phyloP scores from a whole-genome alignment of 169 alveolate genomes.

The Amoebophrya sp. region DNA sequence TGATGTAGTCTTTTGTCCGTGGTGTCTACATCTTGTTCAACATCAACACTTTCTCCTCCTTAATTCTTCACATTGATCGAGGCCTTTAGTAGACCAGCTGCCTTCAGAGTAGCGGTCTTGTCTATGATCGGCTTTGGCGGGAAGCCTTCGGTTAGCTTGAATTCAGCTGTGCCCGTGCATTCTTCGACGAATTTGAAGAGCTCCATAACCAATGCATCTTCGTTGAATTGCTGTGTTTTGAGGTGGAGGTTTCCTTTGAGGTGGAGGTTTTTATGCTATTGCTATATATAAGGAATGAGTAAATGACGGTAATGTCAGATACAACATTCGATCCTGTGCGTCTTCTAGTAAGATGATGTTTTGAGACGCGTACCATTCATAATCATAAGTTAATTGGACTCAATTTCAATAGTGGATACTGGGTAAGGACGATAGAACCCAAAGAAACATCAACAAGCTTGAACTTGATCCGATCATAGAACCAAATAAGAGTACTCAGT shows the following conservation, averaged over 20 bases:
- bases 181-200: constrained; percentile 1
- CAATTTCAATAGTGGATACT: no score
- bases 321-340: no score
- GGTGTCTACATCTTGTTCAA: not conserved
- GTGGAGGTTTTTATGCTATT: not conserved
- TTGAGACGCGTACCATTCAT: no score
- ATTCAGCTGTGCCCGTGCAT: not conserved
- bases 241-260: not conserved
- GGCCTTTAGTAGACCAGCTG: not conserved
- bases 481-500: not conserved
- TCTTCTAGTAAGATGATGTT: no score
- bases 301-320: no score
- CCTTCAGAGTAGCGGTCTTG: not conserved
- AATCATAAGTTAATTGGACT: no score
- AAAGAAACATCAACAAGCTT: not conserved
- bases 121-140: constrained; percentile 8
- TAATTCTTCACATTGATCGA: not conserved
- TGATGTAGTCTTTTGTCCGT: no score
- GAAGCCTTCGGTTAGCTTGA: not conserved
- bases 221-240: not conserved
- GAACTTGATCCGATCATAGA: not conserved
- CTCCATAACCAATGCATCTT: not conserved
- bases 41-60: not conserved
- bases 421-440: not conserved
- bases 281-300: no score